Evolutionary conservation across 108 stramenopile species (phyloP), one percentile per base, ranked within the genome.

Genomic region (Fragilaria radians): DNA sequence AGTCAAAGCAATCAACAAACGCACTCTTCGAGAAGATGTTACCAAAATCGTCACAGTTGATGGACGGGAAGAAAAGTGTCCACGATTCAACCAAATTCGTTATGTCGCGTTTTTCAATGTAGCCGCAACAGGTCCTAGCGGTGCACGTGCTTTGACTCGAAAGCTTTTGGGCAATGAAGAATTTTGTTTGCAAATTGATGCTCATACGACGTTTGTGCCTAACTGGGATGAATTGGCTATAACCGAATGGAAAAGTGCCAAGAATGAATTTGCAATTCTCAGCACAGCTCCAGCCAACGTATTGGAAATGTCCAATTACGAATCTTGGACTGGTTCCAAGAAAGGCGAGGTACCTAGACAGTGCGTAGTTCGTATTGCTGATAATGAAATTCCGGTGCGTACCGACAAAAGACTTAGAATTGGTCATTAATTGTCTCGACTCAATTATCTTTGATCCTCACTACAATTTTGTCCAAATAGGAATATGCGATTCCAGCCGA

Each of bases 111-210:
- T 86, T 59, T 70, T 80, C 60, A 48, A 83, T 33, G 49, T 73
- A 27, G 75, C 61, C 27, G 81, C 88, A 52, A 89, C 82, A 58
- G 93, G 93, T 1, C 93, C 93, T 0, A 66, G 74, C 7, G 87
- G 73, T 66, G 89, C 93, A 14, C 74, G 93, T 25, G 74, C 72
- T 5, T 67, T 89, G 59, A 72, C 68, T 29, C 71, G 88, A 24
- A 82, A 89, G 52, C 48, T 95, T 26, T 64, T 98, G 55, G 82
- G 91, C 27, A 93, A 95, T 60, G 96, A 98, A 82, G 94, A 98
- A 67, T 98, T 94, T 66, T 98, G 95, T 82, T 86, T 98, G 89
- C 93, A 96, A 71, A 88, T 91, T 45, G 96, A 96, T 86, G 79
- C 95, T 2, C 94, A 95, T 61, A 86, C 80, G 46, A 74, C 84